These are phyloP conservation scores for Penicillium sp. DNA, from an alignment of 2,329 filamentous ascomycete species.

Conservation along the genomic window DNA sequence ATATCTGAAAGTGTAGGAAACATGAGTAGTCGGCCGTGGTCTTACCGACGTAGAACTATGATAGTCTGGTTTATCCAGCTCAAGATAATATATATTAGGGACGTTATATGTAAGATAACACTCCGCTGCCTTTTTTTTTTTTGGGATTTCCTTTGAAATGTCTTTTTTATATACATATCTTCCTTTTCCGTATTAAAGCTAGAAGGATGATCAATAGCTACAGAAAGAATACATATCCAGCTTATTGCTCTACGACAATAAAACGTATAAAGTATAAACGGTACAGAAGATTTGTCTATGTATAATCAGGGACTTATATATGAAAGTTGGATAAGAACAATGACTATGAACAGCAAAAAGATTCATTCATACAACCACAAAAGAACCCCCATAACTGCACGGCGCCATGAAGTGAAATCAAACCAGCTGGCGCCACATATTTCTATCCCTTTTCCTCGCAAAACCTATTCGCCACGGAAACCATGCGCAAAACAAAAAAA, in stretches of 20 bases:
- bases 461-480: slow-evolving; percentile 5
- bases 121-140: no score
- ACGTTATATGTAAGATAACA: no score
- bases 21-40: neutral
- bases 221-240: neutral
- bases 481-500: neutral
- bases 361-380: slow-evolving; percentile 7
- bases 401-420: slow-evolving; percentile 1
- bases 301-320: neutral
- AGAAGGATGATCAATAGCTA: neutral
- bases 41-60: no score
- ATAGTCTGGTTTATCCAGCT: no score
- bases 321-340: neutral
- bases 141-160: neutral
- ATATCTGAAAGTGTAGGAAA: no score
- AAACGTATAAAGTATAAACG: neutral
- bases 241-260: neutral
- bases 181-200: neutral
- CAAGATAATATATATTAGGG: neutral
- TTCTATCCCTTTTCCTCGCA: slow-evolving; percentile 8
- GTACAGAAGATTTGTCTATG: neutral
- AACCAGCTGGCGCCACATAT: slow-evolving; percentile 10
- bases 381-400: slow-evolving; percentile 2
- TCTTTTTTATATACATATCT: neutral
- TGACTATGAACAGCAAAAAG: neutral